Conservation (phyloP, 1,284 basidiomycete species). For the Caloboletus firmus region DNA sequence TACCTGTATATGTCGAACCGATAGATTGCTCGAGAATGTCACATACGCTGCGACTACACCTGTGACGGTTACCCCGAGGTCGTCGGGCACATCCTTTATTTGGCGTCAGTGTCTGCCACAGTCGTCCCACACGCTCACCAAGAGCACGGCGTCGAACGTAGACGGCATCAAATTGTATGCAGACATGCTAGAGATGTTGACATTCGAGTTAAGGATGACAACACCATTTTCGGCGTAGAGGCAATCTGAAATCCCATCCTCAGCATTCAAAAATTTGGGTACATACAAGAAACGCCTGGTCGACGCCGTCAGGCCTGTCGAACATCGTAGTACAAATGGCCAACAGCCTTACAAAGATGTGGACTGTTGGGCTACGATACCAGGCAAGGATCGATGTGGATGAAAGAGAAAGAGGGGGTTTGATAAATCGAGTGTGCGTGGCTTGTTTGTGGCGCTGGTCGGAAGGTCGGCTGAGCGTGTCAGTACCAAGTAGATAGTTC, state of each 20-base stretch:
- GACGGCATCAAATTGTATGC: too few species aligned
- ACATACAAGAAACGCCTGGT: not conserved
- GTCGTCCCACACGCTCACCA: too few species aligned
- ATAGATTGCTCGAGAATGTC: not conserved
- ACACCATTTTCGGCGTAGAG: too few species aligned
- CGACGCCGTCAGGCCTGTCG: not conserved
- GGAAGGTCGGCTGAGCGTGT: not conserved
- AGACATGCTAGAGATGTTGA: too few species aligned
- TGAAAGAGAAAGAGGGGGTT: not conserved
- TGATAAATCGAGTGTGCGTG: not conserved
- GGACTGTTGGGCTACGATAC: slow-evolving; percentile 19
- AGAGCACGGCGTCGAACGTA: too few species aligned
- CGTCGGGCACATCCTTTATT: too few species aligned
- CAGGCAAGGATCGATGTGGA: not conserved
- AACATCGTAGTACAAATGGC: slow-evolving; percentile 9
- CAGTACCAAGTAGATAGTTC: too few species aligned
- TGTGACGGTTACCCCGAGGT: too few species aligned
- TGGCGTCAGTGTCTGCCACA: too few species aligned
- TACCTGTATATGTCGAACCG: not conserved
- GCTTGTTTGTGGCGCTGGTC: slow-evolving; percentile 5
- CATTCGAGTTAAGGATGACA: too few species aligned
- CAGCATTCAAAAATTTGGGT: not conserved
- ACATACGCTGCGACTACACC: not conserved
- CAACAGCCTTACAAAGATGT: slow-evolving; percentile 8
- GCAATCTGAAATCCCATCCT: not conserved